A percentile compares a stretch with the other conserved stretches of the same genome.
phyloP scores from a whole-genome alignment of 768 basidiomycete species.

The Trichaptum fuscoviolaceum region DNA sequence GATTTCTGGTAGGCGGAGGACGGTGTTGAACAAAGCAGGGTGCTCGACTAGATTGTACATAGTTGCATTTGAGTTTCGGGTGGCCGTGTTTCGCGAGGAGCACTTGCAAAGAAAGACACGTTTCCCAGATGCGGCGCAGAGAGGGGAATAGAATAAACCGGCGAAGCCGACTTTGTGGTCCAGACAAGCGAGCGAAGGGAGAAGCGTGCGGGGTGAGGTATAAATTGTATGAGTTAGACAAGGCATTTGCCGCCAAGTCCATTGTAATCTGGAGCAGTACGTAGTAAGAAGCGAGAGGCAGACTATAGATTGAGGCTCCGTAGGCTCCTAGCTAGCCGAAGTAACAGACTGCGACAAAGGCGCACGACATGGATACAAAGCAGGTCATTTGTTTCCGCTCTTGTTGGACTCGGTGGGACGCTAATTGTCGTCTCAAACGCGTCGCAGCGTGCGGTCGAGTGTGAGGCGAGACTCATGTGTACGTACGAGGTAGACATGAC shows the following conservation, averaged over 20 bases:
- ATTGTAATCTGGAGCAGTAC: background rate
- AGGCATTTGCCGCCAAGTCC: background rate
- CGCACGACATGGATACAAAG: background rate
- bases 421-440: background rate
- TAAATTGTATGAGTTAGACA: background rate
- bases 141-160: background rate
- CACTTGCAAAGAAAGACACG: background rate
- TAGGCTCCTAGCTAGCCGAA: background rate
- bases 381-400: background rate
- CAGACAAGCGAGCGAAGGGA: background rate
- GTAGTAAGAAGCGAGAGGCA: background rate
- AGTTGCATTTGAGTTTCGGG: background rate
- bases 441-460: background rate
- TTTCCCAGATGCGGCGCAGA: background rate
- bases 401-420: background rate
- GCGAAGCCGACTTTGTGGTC: background rate
- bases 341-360: background rate
- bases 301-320: background rate
- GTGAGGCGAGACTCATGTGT: background rate
- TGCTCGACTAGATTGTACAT: background rate
- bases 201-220: constrained; percentile 1
- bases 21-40: background rate
- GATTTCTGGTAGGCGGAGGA: background rate
- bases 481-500: constrained; percentile 1
- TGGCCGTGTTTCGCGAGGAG: background rate